Base-by-base conservation (phyloP, 352 stramenopile genomes). In the Phytophthora tubulina region DNA sequence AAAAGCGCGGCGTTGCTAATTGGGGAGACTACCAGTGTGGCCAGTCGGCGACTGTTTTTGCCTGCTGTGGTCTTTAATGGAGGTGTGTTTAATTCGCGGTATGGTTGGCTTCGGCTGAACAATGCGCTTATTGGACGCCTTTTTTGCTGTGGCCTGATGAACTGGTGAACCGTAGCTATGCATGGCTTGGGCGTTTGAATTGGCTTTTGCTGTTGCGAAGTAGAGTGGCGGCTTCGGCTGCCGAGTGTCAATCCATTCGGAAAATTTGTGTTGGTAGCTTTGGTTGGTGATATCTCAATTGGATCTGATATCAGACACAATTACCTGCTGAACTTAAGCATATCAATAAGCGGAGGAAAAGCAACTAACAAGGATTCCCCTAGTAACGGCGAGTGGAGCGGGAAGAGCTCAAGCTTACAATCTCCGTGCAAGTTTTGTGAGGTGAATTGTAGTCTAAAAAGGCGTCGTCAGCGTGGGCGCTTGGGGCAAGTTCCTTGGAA, bases 291-390 rank as follows among this genome's bases (percentile, higher is more conserved):
- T 32, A 66, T 50, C 58, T 68, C 61, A 61, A 61, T 68, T 61
- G 61, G 39, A 68, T 49, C 61, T 68, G 61, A 61, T 68, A 68
- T 68, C 61, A 68, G 61, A 41, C 50, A 68, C 61, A 49, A 68
- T 61, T 68, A 68, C 61, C 50, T 38, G 61, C 61, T 68, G 61
- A 63, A 68, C 61, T 60, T 68, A 54, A 21, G 21, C 21, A 21
- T 21, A 21, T 21, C 1, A 21, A 21, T 21, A 21, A 21, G 21
- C 21, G 21, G 21, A 21, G 21, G 21, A 21, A 21, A 21, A 21
- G 21, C 1, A 21, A 21, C 21, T 1, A 21, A 21, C 21, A 21
- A 21, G 21, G 21, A 21, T 21, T 21, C 21, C 21, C 21, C 21
- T 21, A 21, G 21, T 21, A 21, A 21, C 21, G 21, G 21, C 21